These are phyloP conservation scores for Beauveria sp. DNA, from an alignment of 2,329 filamentous ascomycete species.

Conservation along the genomic window DNA sequence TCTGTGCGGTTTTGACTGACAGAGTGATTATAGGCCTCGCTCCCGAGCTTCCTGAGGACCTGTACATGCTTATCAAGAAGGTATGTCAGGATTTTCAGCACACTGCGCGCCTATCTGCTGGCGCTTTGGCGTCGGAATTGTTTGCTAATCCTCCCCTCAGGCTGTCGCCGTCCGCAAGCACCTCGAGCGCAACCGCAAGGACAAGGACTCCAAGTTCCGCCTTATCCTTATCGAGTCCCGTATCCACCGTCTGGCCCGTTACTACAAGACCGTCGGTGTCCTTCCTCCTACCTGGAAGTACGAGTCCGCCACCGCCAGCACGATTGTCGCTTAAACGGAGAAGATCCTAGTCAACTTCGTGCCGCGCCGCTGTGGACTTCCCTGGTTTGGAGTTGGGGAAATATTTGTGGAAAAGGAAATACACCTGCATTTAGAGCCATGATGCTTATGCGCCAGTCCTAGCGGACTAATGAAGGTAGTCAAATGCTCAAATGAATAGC, in stretches of 20 bases:
- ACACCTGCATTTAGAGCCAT: conserved; percentile 37
- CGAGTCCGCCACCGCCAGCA: conserved; percentile 94
- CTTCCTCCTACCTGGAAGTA: conserved; percentile 95
- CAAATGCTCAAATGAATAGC: conserved; percentile 22
- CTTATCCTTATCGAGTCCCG: conserved; percentile 99
- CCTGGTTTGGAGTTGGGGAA: conserved; percentile 38
- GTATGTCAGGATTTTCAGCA: conserved; percentile 36
- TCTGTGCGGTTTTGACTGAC: conserved; percentile 91
- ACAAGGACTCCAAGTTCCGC: conserved; percentile 99
- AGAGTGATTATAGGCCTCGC: conserved; percentile 96
- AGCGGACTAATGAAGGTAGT: conserved; percentile 27
- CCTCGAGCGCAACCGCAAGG: conserved; percentile 99
- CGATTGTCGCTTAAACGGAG: conserved; percentile 73
- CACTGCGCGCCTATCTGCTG: neutral
- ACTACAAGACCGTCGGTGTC: conserved; percentile 95
- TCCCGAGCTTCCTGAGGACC: conserved; percentile 97
- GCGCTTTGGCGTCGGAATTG: neutral
- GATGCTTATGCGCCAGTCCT: conserved; percentile 32
- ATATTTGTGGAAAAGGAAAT: conserved; percentile 26
- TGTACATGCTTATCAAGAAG: conserved; percentile 99
- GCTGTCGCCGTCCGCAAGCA: conserved; percentile 99
- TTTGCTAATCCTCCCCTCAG: conserved; percentile 37
- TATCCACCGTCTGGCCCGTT: conserved; percentile 98
- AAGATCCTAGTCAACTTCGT: conserved; percentile 14
- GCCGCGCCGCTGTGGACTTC: conserved; percentile 24